Evolutionary conservation across 768 basidiomycete species (phyloP), one percentile per base, ranked within the genome.

Genomic region (Tylopilus sp.): DNA sequence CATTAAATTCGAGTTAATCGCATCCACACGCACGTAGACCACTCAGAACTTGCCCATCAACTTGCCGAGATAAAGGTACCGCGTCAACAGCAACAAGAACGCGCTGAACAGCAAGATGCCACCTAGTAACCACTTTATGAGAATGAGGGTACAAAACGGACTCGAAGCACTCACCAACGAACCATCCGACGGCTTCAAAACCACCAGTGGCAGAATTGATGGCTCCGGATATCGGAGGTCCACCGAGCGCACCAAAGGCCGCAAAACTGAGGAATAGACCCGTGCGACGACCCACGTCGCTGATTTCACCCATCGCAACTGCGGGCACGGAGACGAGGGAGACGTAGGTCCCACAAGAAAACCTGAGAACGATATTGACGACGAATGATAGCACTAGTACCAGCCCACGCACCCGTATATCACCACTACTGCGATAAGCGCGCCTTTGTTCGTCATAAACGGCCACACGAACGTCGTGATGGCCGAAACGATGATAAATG

Each of bases 181-280:
- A 85, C 52, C 58, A 70, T 7, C 72, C 68, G 4, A 69, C 61
- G 5, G 3, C 57, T 36, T 47, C 28, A 31, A 66, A 91, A 1
- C 76, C 75, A 3, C 76, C 78, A 2, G 83, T 79, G 1, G 76
- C 72, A 0, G 63, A 64, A 48, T 78, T 76, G 58, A 90, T 86
- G 0, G 83, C 83, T 1, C 88, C 88, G 9, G 86, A 86, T 54
- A 89, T 85, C 1, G 88, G 88, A 3, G 86, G 85, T 0, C 88
- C 88, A 1, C 75, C 76, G 4, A 89, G 72, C 0, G 84, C 84
- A 9, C 85, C 86, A 17, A 88, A 34, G 0, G 87, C 76, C 22
- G 81, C 52, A 45, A 86, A 74, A 28, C 78, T 84, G 66, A 85
- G 72, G 54, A 79, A 80, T 75, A 87, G 82, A 7, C 88, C 87